A percentile compares a stretch with the other conserved stretches of the same genome.
Conservation (phyloP, 805 yeast species). For the Metschnikowia amazonensis region DNA sequence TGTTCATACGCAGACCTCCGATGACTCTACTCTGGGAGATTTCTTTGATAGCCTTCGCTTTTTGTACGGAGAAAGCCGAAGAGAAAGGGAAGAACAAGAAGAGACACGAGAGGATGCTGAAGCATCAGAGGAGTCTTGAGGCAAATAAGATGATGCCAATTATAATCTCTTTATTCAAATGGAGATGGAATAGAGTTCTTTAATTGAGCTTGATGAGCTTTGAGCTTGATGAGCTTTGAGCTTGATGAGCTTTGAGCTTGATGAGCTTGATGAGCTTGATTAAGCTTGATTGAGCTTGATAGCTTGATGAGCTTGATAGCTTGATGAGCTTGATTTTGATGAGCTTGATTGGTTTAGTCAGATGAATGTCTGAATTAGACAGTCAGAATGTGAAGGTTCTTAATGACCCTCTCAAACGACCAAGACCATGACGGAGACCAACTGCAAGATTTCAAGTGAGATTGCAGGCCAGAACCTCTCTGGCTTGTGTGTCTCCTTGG, state of each 20-base stretch:
- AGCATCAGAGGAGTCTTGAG: background rate
- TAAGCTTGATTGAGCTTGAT: no score
- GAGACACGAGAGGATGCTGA: background rate
- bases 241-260: no score
- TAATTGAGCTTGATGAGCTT: no score
- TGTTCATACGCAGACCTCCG: slow-evolving; percentile 32
- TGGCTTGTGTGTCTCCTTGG: no score
- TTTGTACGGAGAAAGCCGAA: background rate
- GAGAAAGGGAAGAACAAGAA: background rate
- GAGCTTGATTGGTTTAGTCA: no score
- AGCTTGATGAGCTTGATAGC: no score
- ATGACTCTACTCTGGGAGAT: slow-evolving; percentile 5
- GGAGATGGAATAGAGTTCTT: background rate
- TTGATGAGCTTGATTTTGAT: no score
- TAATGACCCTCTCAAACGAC: background rate
- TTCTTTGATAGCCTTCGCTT: slow-evolving; percentile 2
- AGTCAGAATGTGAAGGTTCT: background rate
- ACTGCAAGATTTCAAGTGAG: no score
- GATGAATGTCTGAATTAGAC: background rate
- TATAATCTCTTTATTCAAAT: background rate
- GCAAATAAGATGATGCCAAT: background rate
- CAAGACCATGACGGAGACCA: background rate
- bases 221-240: no score
- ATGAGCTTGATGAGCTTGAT: no score
- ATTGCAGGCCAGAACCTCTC: no score